Percentiles rank a stretch among this genome's conserved stretches.
Evolutionary conservation across 208 protist species (phyloP).

Genomic region (Sergeia podlipaevii): DNA sequence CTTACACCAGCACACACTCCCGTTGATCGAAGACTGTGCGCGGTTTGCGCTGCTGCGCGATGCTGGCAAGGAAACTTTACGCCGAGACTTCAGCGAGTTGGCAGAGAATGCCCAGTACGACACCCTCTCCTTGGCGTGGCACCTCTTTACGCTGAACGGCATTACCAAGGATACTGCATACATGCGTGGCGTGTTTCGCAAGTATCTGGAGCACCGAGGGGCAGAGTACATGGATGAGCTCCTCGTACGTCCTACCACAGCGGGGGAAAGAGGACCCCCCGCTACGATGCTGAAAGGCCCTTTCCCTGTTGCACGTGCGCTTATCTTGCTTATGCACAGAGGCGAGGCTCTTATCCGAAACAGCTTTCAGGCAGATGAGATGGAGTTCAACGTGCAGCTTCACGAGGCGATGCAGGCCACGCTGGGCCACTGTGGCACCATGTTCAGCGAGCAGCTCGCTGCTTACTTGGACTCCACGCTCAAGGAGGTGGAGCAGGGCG

Average conservation of each 20-base stretch:
- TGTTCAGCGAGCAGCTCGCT: conserved; percentile 91
- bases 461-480: conserved; percentile 90
- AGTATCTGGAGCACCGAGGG: neutral
- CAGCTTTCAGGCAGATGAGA: conserved; percentile 48
- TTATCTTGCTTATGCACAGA: conserved; percentile 82
- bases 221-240: neutral
- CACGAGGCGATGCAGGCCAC: conserved; percentile 89
- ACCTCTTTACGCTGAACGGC: conserved; percentile 26
- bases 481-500: conserved; percentile 32
- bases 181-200: conserved; percentile 22
- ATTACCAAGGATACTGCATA: conserved; percentile 3
- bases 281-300: conserved; percentile 16
- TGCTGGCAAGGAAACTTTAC: conserved; percentile 26
- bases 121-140: conserved; percentile 38
- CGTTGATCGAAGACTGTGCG: conserved; percentile 38
- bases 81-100: conserved; percentile 40
- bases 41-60: conserved; percentile 32
- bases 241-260: too few species aligned
- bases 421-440: conserved; percentile 75
- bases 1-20: conserved; percentile 31
- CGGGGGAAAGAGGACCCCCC: too few species aligned
- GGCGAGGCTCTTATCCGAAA: conserved; percentile 39
- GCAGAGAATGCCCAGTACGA: conserved; percentile 19
- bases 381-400: conserved; percentile 65
- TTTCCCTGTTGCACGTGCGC: conserved; percentile 51